A percentile compares a stretch with the other conserved stretches of the same genome.
These are phyloP conservation scores for Sporothrix pseudoabietina DNA, from an alignment of 2,329 filamentous ascomycete genomes.

Conservation along the genomic window DNA sequence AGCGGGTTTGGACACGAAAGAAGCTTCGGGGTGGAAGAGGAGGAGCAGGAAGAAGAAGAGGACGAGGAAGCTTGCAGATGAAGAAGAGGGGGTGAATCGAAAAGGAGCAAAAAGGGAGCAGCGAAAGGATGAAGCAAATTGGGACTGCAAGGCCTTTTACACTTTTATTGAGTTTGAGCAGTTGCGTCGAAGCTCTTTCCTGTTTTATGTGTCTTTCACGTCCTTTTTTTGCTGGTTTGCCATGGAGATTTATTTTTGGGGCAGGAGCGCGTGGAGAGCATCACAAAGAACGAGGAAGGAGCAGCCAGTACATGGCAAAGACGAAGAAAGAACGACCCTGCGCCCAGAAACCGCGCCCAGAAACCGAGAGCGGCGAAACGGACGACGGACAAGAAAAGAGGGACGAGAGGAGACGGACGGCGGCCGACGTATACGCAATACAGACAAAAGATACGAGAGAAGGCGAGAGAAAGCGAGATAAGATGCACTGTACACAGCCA, in stretches of 20 bases:
- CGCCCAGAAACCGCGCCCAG: not conserved
- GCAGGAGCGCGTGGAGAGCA: not conserved
- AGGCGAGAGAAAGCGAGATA: not conserved
- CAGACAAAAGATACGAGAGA: not conserved
- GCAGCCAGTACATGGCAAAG: not conserved
- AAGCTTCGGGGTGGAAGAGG: not conserved
- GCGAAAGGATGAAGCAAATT: not conserved
- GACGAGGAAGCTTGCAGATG: not conserved
- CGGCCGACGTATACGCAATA: constrained; percentile 1
- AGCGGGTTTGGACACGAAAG: not conserved
- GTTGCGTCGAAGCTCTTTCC: not conserved
- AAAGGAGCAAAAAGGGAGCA: not conserved
- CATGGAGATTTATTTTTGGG: constrained; percentile 13
- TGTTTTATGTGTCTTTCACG: not conserved
- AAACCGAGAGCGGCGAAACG: not conserved
- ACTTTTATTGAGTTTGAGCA: not conserved
- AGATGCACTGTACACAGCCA: not conserved
- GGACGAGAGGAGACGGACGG: too few species aligned
- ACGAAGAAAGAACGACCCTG: not conserved
- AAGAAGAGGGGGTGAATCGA: not conserved
- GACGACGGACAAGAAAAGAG: not conserved
- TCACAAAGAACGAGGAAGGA: not conserved
- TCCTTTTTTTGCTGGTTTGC: not conserved
- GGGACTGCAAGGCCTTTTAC: constrained; percentile 4
- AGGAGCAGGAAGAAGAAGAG: too few species aligned